Evolutionary conservation across 345 rosid genomes (phyloP).

Genomic region (Arabidopsis suecica): DNA sequence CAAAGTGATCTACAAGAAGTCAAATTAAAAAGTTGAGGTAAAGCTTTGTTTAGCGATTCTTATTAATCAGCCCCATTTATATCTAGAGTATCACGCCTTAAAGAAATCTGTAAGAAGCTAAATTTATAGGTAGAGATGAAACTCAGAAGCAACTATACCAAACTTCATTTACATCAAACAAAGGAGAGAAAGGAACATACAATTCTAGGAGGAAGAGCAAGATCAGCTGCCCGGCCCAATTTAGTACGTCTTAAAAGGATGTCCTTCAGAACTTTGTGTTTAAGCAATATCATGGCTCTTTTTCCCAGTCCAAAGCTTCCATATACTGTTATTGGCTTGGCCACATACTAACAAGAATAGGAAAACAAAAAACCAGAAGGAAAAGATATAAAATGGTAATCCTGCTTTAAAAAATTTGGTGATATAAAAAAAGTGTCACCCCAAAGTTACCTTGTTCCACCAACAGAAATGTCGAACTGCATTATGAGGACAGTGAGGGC

Average conservation of each 20-base stretch:
- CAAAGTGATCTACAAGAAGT: slow-evolving; percentile 62
- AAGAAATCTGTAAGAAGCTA: slow-evolving; percentile 53
- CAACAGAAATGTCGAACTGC: slow-evolving; percentile 95
- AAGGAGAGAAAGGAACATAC: slow-evolving; percentile 52
- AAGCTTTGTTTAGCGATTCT: slow-evolving; percentile 66
- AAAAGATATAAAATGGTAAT: slow-evolving; percentile 21
- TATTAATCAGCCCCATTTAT: slow-evolving; percentile 77
- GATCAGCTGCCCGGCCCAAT: slow-evolving; percentile 96
- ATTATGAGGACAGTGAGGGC: slow-evolving; percentile 78
- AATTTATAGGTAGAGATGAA: not conserved
- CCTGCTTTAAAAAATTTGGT: slow-evolving; percentile 1
- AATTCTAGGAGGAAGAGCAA: slow-evolving; percentile 94
- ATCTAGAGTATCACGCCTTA: slow-evolving; percentile 78
- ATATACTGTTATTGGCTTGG: slow-evolving; percentile 67
- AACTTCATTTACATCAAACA: slow-evolving; percentile 24
- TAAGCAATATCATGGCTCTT: slow-evolving; percentile 92
- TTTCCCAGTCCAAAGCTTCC: slow-evolving; percentile 56
- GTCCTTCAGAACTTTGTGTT: slow-evolving; percentile 74
- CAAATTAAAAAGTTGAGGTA: not conserved
- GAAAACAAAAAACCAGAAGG: slow-evolving; percentile 4
- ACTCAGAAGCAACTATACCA: slow-evolving; percentile 20
- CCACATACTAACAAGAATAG: slow-evolving; percentile 60
- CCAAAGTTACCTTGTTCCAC: slow-evolving; percentile 91
- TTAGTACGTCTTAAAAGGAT: slow-evolving; percentile 89
- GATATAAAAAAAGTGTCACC: not conserved